These are phyloP conservation scores for Cicer arietinum DNA, from an alignment of 306 rosid genomes.

Conservation along the genomic window DNA sequence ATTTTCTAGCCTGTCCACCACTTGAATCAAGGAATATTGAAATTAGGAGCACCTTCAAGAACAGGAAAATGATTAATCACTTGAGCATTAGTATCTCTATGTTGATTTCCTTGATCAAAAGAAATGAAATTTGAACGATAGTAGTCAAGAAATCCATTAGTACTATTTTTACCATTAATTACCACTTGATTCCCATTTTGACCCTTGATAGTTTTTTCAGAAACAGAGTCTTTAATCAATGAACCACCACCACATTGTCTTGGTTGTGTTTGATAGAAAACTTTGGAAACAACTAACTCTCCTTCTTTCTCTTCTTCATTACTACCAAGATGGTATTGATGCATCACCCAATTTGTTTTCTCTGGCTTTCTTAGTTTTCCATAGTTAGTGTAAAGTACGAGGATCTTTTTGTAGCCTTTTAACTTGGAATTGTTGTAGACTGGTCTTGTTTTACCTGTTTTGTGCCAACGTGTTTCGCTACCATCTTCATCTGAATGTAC, in stretches of 20 bases:
- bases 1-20: conserved; percentile 4
- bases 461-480: conserved; percentile 66
- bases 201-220: conserved; percentile 38
- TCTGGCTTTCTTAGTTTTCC: conserved; percentile 78
- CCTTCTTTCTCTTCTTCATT: conserved; percentile 81
- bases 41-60: conserved; percentile 54
- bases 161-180: conserved; percentile 35
- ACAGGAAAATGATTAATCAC: conserved; percentile 46
- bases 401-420: conserved; percentile 75
- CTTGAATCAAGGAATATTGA: conserved; percentile 41
- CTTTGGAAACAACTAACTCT: conserved; percentile 76
- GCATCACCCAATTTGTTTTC: conserved; percentile 88
- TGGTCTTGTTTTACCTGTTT: conserved; percentile 67
- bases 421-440: conserved; percentile 44
- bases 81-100: conserved; percentile 47
- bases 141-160: conserved; percentile 49
- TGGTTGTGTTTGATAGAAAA: conserved; percentile 83
- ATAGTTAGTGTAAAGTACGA: conserved; percentile 76
- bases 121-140: conserved; percentile 57
- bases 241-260: conserved; percentile 63
- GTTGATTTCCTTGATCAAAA: conserved; percentile 65
- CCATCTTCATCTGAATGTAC: conserved; percentile 60
- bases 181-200: conserved; percentile 46
- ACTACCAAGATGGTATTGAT: conserved; percentile 68
- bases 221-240: conserved; percentile 53